Evolutionary conservation across 306 rosid genomes (phyloP).

Genomic region (Parietaria judaica): DNA sequence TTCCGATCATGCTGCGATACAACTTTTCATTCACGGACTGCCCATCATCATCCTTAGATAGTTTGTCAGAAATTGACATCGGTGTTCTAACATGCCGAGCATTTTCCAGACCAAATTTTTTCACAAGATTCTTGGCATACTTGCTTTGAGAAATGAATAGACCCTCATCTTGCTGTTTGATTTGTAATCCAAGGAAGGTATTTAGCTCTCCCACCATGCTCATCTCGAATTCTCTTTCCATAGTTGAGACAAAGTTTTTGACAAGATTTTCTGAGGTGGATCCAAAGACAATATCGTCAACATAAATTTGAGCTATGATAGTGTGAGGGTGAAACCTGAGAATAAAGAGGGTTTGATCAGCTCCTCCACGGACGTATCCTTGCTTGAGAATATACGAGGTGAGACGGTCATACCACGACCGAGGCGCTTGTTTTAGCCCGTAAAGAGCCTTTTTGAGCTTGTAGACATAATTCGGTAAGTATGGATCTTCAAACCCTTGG

Average conservation of each 20-base stretch:
- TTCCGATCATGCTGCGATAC: background rate
- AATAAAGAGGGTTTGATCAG: background rate
- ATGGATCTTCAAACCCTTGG: background rate
- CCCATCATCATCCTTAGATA: background rate
- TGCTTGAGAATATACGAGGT: background rate
- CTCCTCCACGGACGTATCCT: background rate
- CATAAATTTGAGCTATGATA: background rate
- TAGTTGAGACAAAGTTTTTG: background rate
- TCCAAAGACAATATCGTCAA: constrained; percentile 1
- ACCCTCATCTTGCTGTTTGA: background rate
- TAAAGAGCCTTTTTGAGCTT: background rate
- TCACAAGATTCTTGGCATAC: background rate
- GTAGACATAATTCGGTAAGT: background rate
- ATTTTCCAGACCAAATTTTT: background rate
- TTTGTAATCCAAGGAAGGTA: background rate
- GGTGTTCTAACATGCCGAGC: background rate
- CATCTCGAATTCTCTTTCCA: background rate
- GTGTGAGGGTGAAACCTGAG: background rate
- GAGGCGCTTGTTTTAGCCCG: background rate
- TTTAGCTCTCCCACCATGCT: background rate
- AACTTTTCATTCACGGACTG: background rate
- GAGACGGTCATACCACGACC: background rate
- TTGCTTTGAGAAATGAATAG: background rate
- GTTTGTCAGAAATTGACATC: background rate
- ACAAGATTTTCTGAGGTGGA: background rate